Evolutionary conservation across 2,329 filamentous ascomycete species (phyloP), one percentile per base, ranked within the genome.

Genomic region (Colletotrichum theobromicola): DNA sequence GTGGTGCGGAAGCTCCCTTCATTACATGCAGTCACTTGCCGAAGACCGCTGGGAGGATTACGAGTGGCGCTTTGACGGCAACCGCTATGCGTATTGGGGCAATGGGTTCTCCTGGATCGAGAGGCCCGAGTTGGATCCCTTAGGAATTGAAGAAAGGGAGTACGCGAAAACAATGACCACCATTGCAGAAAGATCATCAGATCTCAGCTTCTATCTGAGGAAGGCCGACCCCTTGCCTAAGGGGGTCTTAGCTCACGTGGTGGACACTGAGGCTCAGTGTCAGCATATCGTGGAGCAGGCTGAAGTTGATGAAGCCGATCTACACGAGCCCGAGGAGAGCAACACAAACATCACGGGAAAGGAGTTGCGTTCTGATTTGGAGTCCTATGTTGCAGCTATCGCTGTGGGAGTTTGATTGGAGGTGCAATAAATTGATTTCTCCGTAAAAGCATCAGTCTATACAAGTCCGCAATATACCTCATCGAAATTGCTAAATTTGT

Each of bases 201-300:
- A 60, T 26, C 55, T 60, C 4, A 32, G 55, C 28, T 32, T 34
- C 16, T 60, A 60, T 30, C 55, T 60, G 1, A 26, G 10, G 4
- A 60, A 60, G 18, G 30, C 18, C 13, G 18, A 34, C 18, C 55
- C 55, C 10, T 30, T 60, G 7, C 55, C 55, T 0, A n/a, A 34
- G 7, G 16, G 55, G 0, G 4, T 50, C n/a, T 50, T 50, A 0
- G 0, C n/a, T 50, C n/a, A 7, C n/a, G 42, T 50, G n/a, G n/a
- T 4, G n/a, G 42, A 21, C 42, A n/a, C 4, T 6, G 12, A 50
- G 24, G n/a, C n/a, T 50, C 42, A 50, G 42, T 50, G 42, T 21
- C 42, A 50, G n/a, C n/a, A 50, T 50, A 50, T 50, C 0, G 42
- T 21, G 10, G 42, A n/a, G 42, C n/a, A 50, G 5, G 10, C 42